A percentile compares a stretch with the other conserved stretches of the same genome.
These are phyloP conservation scores for Sesbania bispinosa DNA, from an alignment of 306 rosid species.

Conservation along the genomic window DNA sequence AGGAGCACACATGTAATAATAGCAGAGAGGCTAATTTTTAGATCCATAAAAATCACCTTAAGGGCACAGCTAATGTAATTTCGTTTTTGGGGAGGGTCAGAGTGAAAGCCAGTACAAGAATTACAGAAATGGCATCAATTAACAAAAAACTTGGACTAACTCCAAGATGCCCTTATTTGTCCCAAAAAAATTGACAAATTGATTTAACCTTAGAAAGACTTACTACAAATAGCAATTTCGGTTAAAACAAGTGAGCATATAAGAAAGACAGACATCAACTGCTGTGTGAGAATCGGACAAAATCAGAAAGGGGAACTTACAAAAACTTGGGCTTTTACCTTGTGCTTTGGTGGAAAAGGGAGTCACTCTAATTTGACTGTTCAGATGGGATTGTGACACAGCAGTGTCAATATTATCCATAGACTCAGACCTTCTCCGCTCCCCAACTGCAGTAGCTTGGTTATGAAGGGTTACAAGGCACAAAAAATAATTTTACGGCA, in stretches of 20 bases:
- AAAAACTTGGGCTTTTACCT: constrained; percentile 38
- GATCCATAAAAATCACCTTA: constrained; percentile 12
- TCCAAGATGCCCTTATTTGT: background rate
- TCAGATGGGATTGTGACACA: constrained; percentile 39
- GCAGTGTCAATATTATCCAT: constrained; percentile 38
- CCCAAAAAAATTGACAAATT: background rate
- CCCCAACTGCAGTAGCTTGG: constrained; percentile 45
- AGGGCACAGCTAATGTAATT: background rate
- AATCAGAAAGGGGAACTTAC: background rate
- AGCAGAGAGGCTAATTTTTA: background rate
- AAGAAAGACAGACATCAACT: background rate
- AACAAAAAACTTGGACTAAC: background rate
- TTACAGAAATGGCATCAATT: background rate
- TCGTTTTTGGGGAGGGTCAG: background rate
- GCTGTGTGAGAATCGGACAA: background rate
- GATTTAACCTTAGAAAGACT: background rate
- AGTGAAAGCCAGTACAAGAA: constrained; percentile 19
- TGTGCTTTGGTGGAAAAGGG: constrained; percentile 34
- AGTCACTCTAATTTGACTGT: constrained; percentile 38
- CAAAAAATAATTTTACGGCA: constrained; percentile 17
- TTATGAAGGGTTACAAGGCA: constrained; percentile 56
- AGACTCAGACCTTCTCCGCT: constrained; percentile 50
- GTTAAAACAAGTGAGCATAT: background rate
- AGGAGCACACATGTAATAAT: background rate
- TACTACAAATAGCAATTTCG: background rate